Conservation (phyloP, 2,329 filamentous ascomycete genomes). For the Samsoniella hepiali region DNA sequence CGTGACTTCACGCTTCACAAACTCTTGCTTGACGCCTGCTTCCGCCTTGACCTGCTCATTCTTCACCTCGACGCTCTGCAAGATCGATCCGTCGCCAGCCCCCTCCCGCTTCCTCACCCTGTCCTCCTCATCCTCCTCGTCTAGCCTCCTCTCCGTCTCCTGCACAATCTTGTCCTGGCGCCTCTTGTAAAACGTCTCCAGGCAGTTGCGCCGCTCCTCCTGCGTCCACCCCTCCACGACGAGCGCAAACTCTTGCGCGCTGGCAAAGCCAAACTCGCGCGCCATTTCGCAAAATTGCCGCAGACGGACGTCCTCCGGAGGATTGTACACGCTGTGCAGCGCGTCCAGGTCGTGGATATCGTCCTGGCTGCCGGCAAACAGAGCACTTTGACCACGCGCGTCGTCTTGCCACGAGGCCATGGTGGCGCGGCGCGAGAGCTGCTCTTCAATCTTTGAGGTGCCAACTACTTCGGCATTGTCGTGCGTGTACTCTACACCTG, state of each 20-base stretch:
- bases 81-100: slow-evolving; percentile 1
- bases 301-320: slow-evolving; percentile 67
- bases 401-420: slow-evolving; percentile 47
- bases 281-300: slow-evolving; percentile 94
- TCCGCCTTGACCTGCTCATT: slow-evolving; percentile 16
- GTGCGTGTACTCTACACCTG: slow-evolving; percentile 92
- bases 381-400: slow-evolving; percentile 46
- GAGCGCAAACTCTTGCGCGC: slow-evolving; percentile 79
- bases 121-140: slow-evolving; percentile 5
- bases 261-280: slow-evolving; percentile 69
- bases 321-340: slow-evolving; percentile 56
- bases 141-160: slow-evolving; percentile 21
- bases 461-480: slow-evolving; percentile 95
- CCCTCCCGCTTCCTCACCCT: slow-evolving; percentile 15
- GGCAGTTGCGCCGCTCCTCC: slow-evolving; percentile 70
- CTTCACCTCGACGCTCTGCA: slow-evolving; percentile 16
- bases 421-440: slow-evolving; percentile 73
- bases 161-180: slow-evolving; percentile 53
- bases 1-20: slow-evolving; percentile 15
- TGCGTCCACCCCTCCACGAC: slow-evolving; percentile 90
- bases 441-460: slow-evolving; percentile 84
- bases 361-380: slow-evolving; percentile 55
- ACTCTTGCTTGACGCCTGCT: slow-evolving; percentile 16
- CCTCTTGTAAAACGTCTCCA: slow-evolving; percentile 75
- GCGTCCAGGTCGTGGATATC: slow-evolving; percentile 30